Conservation (phyloP, 83 land plant species). For the Thuja plicata region DNA sequence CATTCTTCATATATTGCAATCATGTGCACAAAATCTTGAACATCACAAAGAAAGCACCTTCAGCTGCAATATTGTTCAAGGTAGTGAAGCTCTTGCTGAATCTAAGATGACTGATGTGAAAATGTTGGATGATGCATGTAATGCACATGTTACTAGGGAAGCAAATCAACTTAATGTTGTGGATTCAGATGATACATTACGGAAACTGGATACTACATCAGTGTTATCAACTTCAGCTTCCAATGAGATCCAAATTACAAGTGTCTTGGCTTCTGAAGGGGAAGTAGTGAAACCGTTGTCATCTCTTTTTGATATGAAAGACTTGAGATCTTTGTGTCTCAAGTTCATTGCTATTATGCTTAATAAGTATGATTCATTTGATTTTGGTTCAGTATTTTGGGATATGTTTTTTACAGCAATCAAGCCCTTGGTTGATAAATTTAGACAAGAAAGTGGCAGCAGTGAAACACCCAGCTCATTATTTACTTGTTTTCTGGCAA, state of each 20-base stretch:
- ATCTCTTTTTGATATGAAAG: slow-evolving; percentile 31
- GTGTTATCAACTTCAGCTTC: neutral
- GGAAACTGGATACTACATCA: slow-evolving; percentile 6
- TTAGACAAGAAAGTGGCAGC: slow-evolving; percentile 71
- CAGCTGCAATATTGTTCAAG: neutral
- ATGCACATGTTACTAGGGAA: neutral
- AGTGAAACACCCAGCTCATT: slow-evolving; percentile 81
- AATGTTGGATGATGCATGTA: neutral
- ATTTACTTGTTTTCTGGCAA: slow-evolving; percentile 83
- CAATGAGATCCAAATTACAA: slow-evolving; percentile 1
- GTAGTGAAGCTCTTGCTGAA: neutral
- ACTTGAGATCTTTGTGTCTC: slow-evolving; percentile 76
- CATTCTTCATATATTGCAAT: slow-evolving; percentile 61
- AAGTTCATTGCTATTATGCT: slow-evolving; percentile 64
- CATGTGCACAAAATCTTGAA: slow-evolving; percentile 31
- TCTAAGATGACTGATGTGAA: neutral
- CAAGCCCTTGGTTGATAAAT: slow-evolving; percentile 51
- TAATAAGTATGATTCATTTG: slow-evolving; percentile 68
- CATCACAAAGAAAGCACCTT: neutral
- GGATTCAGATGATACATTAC: neutral
- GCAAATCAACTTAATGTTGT: neutral
- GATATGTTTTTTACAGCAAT: slow-evolving; percentile 69
- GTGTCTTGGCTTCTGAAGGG: neutral
- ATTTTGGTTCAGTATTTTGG: slow-evolving; percentile 72
- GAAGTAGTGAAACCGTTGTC: neutral